Evolutionary conservation across 768 basidiomycete species (phyloP).

Genomic region (Suillus lakei): DNA sequence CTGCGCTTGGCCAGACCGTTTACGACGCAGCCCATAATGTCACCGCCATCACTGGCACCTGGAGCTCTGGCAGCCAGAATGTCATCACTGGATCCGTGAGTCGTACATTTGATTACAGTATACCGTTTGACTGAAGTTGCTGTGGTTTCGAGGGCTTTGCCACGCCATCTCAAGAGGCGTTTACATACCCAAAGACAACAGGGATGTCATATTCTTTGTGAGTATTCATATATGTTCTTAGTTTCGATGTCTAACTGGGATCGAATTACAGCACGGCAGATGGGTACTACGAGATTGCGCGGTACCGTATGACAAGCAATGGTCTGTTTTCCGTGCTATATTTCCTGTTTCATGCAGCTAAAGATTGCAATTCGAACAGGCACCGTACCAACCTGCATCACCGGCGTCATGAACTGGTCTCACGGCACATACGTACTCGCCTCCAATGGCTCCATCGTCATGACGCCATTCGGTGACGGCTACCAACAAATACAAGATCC

Average conservation of each 20-base stretch:
- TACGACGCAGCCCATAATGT: conserved; percentile 62
- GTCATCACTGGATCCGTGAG: conserved; percentile 86
- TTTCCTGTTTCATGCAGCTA: conserved; percentile 2
- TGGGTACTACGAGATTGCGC: conserved; percentile 86
- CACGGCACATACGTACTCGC: conserved; percentile 79
- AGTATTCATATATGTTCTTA: conserved; percentile 28
- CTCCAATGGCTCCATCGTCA: conserved; percentile 78
- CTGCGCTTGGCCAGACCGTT: conserved; percentile 42
- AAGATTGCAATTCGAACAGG: conserved; percentile 45
- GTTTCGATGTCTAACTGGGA: conserved; percentile 8
- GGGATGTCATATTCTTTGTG: conserved; percentile 92
- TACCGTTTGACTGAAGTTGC: conserved; percentile 11
- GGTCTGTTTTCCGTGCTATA: conserved; percentile 49
- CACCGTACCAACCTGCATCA: conserved; percentile 85
- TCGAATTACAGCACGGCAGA: conserved; percentile 56
- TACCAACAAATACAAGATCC: conserved; percentile 95
- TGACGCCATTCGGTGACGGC: conserved; percentile 82
- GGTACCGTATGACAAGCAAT: conserved; percentile 89
- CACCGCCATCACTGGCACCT: conserved; percentile 78
- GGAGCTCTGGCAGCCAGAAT: conserved; percentile 78
- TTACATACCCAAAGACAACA: conserved; percentile 83
- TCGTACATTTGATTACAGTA: conserved; percentile 22
- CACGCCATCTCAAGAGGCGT: conserved; percentile 80
- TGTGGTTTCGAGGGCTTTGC: conserved; percentile 69
- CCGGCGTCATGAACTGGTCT: conserved; percentile 85